phyloP scores from a whole-genome alignment of 768 basidiomycete species.

The Mycena crocata region DNA sequence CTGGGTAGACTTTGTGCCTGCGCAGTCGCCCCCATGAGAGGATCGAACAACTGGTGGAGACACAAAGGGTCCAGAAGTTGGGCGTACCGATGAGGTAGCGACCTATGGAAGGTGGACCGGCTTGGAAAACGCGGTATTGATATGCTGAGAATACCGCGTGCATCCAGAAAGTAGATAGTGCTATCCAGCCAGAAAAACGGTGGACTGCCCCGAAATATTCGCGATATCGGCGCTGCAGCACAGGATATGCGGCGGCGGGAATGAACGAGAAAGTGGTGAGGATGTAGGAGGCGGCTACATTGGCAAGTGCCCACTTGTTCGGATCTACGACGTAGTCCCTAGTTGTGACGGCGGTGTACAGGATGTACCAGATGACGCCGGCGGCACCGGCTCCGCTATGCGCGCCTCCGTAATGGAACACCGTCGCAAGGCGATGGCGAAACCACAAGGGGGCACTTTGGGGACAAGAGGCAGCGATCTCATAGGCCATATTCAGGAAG shows the following conservation, averaged over 20 bases:
- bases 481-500: constrained; percentile 65
- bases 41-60: constrained; percentile 54
- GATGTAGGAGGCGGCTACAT: constrained; percentile 57
- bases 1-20: constrained; percentile 58
- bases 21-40: constrained; percentile 66
- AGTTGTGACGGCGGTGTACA: constrained; percentile 58
- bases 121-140: constrained; percentile 46
- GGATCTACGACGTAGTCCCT: constrained; percentile 45
- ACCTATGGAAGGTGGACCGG: constrained; percentile 50
- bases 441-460: constrained; percentile 54
- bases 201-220: constrained; percentile 67
- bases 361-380: constrained; percentile 64
- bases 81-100: constrained; percentile 56
- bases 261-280: constrained; percentile 60
- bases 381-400: constrained; percentile 65
- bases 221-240: constrained; percentile 58
- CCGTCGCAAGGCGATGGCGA: constrained; percentile 58
- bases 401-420: constrained; percentile 67
- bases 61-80: constrained; percentile 60
- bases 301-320: constrained; percentile 46
- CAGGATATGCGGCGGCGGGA: constrained; percentile 61
- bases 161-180: constrained; percentile 61
- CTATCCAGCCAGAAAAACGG: constrained; percentile 67
- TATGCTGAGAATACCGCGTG: constrained; percentile 49
- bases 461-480: constrained; percentile 54